Evolutionary conservation across 2,329 filamentous ascomycete genomes (phyloP).

Genomic region (Pyrenochaeta sp.): DNA sequence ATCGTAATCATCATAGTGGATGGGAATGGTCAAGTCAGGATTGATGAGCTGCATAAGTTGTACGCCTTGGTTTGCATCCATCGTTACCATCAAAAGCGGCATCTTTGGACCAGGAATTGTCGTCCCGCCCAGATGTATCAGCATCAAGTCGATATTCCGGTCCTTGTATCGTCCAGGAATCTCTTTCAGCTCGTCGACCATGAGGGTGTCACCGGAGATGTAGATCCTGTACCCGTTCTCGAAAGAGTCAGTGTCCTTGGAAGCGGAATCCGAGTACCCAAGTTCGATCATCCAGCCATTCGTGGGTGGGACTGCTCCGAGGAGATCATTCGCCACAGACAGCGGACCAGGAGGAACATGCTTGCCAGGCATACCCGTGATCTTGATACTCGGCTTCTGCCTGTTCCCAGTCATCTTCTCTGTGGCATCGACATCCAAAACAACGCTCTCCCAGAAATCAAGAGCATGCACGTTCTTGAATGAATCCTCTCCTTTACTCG

Average conservation of each 20-base stretch:
- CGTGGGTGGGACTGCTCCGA: slow-evolving; percentile 67
- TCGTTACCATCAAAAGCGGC: slow-evolving; percentile 72
- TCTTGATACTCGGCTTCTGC: slow-evolving; percentile 58
- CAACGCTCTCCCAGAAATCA: slow-evolving; percentile 63
- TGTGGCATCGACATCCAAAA: slow-evolving; percentile 53
- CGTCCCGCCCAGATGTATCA: slow-evolving; percentile 71
- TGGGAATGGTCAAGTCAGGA: slow-evolving; percentile 68
- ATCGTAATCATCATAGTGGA: slow-evolving; percentile 58
- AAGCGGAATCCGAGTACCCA: slow-evolving; percentile 53
- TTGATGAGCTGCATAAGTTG: slow-evolving; percentile 67
- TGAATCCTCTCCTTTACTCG: slow-evolving; percentile 55
- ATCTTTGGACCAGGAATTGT: slow-evolving; percentile 68
- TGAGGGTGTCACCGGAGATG: slow-evolving; percentile 71
- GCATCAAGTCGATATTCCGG: slow-evolving; percentile 70
- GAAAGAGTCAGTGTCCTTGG: slow-evolving; percentile 39
- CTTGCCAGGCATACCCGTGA: slow-evolving; percentile 71
- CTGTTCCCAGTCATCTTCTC: slow-evolving; percentile 12
- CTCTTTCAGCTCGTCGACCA: slow-evolving; percentile 68
- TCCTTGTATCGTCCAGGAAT: slow-evolving; percentile 65
- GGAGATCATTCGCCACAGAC: slow-evolving; percentile 56
- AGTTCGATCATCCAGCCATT: slow-evolving; percentile 74
- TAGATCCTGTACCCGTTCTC: slow-evolving; percentile 67
- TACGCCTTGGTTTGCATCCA: slow-evolving; percentile 71
- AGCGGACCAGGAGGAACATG: slow-evolving; percentile 62
- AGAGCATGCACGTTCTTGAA: slow-evolving; percentile 65